Evolutionary conservation across 2,329 filamentous ascomycete species (phyloP).

Genomic region (Pseudocercospora musae): DNA sequence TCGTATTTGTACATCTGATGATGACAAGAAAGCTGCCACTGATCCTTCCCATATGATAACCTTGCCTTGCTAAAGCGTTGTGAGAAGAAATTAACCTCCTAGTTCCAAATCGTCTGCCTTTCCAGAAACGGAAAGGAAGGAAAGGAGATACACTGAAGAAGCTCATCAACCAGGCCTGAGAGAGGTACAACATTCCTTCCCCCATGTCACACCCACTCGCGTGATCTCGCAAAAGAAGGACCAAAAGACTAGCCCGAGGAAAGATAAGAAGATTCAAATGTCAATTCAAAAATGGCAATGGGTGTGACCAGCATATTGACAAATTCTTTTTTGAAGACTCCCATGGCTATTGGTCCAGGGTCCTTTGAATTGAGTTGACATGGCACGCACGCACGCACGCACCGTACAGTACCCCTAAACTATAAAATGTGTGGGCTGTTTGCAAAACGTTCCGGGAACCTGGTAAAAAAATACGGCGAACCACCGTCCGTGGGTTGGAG

Average conservation of each 20-base stretch:
- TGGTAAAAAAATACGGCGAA: too few relatives aligned
- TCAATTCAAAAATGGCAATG: background rate
- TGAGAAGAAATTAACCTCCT: too few relatives aligned
- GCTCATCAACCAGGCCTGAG: too few relatives aligned
- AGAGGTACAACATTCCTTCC: too few relatives aligned
- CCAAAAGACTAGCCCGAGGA: background rate
- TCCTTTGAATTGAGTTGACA: background rate
- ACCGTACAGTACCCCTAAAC: too few relatives aligned
- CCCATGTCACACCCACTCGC: background rate
- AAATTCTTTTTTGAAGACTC: background rate
- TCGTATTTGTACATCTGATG: background rate
- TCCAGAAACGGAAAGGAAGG: too few relatives aligned
- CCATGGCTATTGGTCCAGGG: background rate
- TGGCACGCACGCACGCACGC: too few relatives aligned
- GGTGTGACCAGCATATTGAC: background rate
- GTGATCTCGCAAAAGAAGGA: background rate
- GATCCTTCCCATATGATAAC: background rate
- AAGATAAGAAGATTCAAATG: background rate
- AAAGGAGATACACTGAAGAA: too few relatives aligned
- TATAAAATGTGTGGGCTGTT: too few relatives aligned
- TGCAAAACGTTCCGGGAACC: too few relatives aligned
- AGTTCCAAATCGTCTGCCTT: too few relatives aligned
- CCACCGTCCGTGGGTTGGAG: too few relatives aligned
- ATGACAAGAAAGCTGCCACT: background rate
- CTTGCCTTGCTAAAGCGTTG: background rate